Evolutionary conservation across 1,284 basidiomycete species (phyloP).

Genomic region (Heterobasidion parviporum): DNA sequence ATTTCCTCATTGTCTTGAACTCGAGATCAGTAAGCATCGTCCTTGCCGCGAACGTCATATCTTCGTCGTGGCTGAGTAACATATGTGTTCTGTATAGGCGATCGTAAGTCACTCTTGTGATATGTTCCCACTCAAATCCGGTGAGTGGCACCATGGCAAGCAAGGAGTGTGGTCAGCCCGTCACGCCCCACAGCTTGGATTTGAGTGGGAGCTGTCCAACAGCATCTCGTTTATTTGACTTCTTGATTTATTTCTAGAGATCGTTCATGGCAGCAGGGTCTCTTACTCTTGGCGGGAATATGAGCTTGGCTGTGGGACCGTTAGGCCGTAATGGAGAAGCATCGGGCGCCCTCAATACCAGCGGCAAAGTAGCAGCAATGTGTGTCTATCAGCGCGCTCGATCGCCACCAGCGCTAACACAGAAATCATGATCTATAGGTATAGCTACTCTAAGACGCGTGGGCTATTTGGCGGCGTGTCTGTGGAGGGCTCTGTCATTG

Average conservation of each 20-base stretch:
- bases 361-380: constrained; percentile 91
- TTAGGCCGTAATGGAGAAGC: constrained; percentile 94
- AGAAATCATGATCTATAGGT: constrained; percentile 36
- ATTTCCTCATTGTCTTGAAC: constrained; percentile 92
- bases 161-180: too few relatives aligned
- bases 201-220: constrained; percentile 4
- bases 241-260: constrained; percentile 29
- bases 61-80: not conserved
- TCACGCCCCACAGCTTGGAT: too few relatives aligned
- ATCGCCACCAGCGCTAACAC: constrained; percentile 1
- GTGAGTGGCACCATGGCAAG: too few relatives aligned
- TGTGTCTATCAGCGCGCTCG: constrained; percentile 20
- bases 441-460: constrained; percentile 91
- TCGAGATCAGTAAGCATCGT: constrained; percentile 52
- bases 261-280: constrained; percentile 96
- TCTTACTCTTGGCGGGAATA: constrained; percentile 87
- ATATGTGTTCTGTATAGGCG: constrained; percentile 30
- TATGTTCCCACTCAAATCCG: too few relatives aligned
- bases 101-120: constrained; percentile 35
- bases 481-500: constrained; percentile 89
- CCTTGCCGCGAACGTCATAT: constrained; percentile 3
- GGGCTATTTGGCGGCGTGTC: constrained; percentile 84
- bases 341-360: constrained; percentile 77
- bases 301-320: constrained; percentile 89
- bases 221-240: too few relatives aligned